Evolutionary conservation across 176 grass and related monocot species (phyloP).

Genomic region (Aegilops sharonensis): DNA sequence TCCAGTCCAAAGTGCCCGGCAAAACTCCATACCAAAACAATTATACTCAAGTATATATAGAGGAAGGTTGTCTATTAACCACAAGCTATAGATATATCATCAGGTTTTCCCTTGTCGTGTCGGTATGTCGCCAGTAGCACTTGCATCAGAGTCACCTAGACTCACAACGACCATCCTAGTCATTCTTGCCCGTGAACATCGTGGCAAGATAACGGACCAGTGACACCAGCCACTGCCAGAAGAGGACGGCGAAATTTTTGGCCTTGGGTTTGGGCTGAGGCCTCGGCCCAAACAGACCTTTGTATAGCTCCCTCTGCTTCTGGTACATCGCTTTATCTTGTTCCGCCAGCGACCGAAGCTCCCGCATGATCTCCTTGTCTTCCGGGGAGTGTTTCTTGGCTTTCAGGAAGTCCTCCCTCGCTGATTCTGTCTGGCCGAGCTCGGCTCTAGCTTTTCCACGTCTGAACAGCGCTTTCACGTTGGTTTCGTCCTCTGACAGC

Average conservation of each 20-base stretch:
- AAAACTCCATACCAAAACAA: background rate
- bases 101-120: background rate
- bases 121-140: background rate
- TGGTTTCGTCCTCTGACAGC: conserved; percentile 83
- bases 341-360: conserved; percentile 55
- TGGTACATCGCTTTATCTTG: conserved; percentile 84
- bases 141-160: background rate
- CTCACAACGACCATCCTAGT: conserved; percentile 7
- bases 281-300: conserved; percentile 78
- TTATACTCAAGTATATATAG: background rate
- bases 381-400: conserved; percentile 69
- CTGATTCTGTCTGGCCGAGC: conserved; percentile 86
- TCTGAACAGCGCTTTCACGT: conserved; percentile 81
- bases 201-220: conserved; percentile 41
- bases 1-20: background rate
- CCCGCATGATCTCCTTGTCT: conserved; percentile 59
- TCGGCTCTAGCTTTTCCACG: conserved; percentile 83
- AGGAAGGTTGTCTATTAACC: background rate
- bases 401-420: conserved; percentile 74
- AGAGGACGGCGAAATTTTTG: conserved; percentile 41
- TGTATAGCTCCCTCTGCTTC: conserved; percentile 90
- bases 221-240: conserved; percentile 73
- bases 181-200: conserved; percentile 45
- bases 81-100: background rate
- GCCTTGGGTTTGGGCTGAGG: conserved; percentile 60